Evolutionary conservation across 768 basidiomycete species (phyloP), one percentile per base, ranked within the genome.

Genomic region (Phylloporus scabripes): DNA sequence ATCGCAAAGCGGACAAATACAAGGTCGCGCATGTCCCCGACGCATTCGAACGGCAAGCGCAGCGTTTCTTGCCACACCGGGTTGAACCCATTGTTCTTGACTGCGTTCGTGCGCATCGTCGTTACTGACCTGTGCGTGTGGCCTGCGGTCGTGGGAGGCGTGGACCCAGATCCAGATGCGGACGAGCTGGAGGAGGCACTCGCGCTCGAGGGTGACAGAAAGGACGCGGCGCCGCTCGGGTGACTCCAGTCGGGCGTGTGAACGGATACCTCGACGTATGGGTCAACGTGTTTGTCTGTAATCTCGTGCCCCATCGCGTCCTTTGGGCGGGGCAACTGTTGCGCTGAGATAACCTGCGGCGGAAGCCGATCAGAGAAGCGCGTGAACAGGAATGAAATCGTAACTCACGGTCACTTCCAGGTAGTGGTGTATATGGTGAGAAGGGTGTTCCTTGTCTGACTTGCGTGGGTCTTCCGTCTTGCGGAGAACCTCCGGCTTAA

Each of bases 31-130:
- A 94, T 89, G 50, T 76, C 78, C 0, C 85, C 81, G 24, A 85
- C 75, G 56, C 84, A 83, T 43, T 82, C 80, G 59, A 93, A 93
- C n/a, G 83, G 82, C 18, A 94, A 65, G 17, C 69, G 66, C 21
- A 93, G 67, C 33, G 64, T 63, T 58, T 92, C 81, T 53, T 90
- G 76, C 89, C 93, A 97, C 1, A 65, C 70, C 0, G 95, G 95
- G 65, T 96, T 96, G 72, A 95, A 93, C 0, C 93, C 91, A 61
- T 94, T 94, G 64, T 90, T 85, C 68, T 80, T 82, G 48, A 94
- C 80, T 0, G 76, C 71, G 18, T 67, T 69, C 4, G 91, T 95
- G 37, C 77, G 74, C 47, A 65, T 65, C 4, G 75, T 73, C 20
- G 74, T 73, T n/a, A 83, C 65, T 5, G 76, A 73, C 20, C 75